Evolutionary conservation across 129 eudicot species (phyloP).

Genomic region (Escallonia rubra): DNA sequence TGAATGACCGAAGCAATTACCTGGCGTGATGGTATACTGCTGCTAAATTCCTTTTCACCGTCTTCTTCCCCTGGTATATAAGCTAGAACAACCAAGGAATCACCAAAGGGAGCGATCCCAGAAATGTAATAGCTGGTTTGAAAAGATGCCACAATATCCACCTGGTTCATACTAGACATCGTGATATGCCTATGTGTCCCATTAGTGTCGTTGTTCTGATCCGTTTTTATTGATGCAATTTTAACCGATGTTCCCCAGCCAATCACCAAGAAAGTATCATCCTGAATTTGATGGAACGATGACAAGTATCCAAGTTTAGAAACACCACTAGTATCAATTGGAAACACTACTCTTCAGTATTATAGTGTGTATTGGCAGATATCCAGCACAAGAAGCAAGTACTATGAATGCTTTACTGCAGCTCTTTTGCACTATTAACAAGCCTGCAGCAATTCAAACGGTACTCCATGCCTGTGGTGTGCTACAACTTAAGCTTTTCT

Average conservation of each 20-base stretch:
- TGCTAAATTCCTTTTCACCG: constrained; percentile 84
- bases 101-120: constrained; percentile 97
- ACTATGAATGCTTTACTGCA: not conserved
- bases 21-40: constrained; percentile 75
- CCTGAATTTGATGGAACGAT: constrained; percentile 41
- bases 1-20: constrained; percentile 27
- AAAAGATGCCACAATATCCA: constrained; percentile 94
- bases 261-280: constrained; percentile 85
- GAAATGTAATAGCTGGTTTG: constrained; percentile 93
- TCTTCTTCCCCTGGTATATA: constrained; percentile 91
- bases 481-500: too few species aligned
- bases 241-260: constrained; percentile 98
- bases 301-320: constrained; percentile 14
- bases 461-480: not conserved
- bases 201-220: constrained; percentile 55
- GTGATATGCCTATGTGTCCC: constrained; percentile 64
- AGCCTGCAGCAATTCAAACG: not conserved
- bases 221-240: constrained; percentile 66
- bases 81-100: constrained; percentile 90
- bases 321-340: not conserved
- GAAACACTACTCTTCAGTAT: constrained; percentile 1
- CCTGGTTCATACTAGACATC: constrained; percentile 73
- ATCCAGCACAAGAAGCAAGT: not conserved
- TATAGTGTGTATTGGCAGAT: not conserved
- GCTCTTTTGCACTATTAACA: not conserved